Evolutionary conservation across 805 yeast species (phyloP).

Genomic region (Cyberlindnera saturnus): DNA sequence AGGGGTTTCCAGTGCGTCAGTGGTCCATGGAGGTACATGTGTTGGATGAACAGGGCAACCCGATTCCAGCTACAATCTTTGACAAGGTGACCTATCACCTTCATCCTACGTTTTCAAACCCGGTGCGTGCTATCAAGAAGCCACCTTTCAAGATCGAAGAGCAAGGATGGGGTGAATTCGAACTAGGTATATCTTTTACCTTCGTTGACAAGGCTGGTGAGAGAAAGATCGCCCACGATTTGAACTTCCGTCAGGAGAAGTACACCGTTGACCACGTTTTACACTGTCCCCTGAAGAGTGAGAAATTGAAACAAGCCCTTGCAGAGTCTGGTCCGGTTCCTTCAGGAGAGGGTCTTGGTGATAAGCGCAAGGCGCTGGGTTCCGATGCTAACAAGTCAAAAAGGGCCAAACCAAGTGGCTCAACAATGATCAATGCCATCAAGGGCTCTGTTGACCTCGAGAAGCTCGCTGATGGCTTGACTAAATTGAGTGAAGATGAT

Average conservation of each 20-base stretch:
- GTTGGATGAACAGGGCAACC: slow-evolving; percentile 75
- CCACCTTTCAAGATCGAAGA: slow-evolving; percentile 86
- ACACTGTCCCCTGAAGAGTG: slow-evolving; percentile 67
- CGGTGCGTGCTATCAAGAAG: slow-evolving; percentile 72
- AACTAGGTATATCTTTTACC: slow-evolving; percentile 72
- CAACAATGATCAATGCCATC: slow-evolving; percentile 38
- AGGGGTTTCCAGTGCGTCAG: slow-evolving; percentile 88
- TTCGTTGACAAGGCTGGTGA: slow-evolving; percentile 86
- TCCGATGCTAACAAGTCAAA: slow-evolving; percentile 23
- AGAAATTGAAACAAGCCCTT: slow-evolving; percentile 62
- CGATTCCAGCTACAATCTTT: slow-evolving; percentile 78
- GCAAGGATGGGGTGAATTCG: slow-evolving; percentile 98
- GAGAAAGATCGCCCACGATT: slow-evolving; percentile 78
- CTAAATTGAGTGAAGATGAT: slow-evolving; percentile 87
- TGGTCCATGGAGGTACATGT: slow-evolving; percentile 80
- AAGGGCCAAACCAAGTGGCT: slow-evolving; percentile 19
- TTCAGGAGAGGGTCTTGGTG: slow-evolving; percentile 31
- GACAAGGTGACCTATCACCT: slow-evolving; percentile 90
- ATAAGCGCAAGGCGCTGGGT: slow-evolving; percentile 30
- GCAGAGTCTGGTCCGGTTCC: slow-evolving; percentile 83
- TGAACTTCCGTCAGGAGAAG: slow-evolving; percentile 73
- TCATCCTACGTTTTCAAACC: slow-evolving; percentile 93
- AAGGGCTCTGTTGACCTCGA: slow-evolving; percentile 85
- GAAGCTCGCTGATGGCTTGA: slow-evolving; percentile 81
- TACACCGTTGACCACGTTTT: slow-evolving; percentile 76